A percentile compares a stretch with the other conserved stretches of the same genome.
phyloP scores from a whole-genome alignment of 2,329 filamentous ascomycete species.

The Lizonia empirigonia region DNA sequence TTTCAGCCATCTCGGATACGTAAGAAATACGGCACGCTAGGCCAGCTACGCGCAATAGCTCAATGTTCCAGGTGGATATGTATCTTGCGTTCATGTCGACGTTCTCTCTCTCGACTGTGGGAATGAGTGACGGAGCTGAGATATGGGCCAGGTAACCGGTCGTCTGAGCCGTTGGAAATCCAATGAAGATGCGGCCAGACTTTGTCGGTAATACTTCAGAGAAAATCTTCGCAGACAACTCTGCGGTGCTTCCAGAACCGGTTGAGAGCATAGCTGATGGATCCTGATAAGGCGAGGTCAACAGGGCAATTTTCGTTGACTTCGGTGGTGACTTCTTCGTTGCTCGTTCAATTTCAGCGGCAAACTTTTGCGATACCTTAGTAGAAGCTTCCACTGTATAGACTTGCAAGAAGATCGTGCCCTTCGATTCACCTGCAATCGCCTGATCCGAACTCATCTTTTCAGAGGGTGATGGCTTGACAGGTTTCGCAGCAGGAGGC shows the following conservation, averaged over 20 bases:
- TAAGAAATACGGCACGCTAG: conserved; percentile 90
- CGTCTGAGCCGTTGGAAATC: conserved; percentile 96
- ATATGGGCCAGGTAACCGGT: conserved; percentile 93
- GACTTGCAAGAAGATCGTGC: conserved; percentile 86
- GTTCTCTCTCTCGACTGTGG: conserved; percentile 94
- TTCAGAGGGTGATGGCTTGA: conserved; percentile 27
- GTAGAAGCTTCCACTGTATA: conserved; percentile 84
- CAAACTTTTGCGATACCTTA: conserved; percentile 72
- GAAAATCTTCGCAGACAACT: conserved; percentile 78
- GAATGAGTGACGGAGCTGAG: conserved; percentile 93
- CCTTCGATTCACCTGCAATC: conserved; percentile 70
- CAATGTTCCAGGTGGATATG: conserved; percentile 93
- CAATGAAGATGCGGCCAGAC: conserved; percentile 92
- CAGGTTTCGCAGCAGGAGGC: conserved; percentile 26
- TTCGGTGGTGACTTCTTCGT: conserved; percentile 97
- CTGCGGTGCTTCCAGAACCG: conserved; percentile 55
- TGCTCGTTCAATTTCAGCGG: conserved; percentile 86
- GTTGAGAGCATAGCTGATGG: conserved; percentile 66
- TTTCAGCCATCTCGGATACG: conserved; percentile 74
- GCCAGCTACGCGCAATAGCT: conserved; percentile 88
- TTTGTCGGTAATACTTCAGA: conserved; percentile 87
- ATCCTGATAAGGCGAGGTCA: conserved; percentile 91
- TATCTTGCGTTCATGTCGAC: conserved; percentile 96
- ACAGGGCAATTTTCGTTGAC: conserved; percentile 79
- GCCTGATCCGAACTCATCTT: conserved; percentile 59